A percentile compares a stretch with the other conserved stretches of the same genome.
These are phyloP conservation scores for Protomyces inundatus DNA, from an alignment of 1,139 yeast genomes.

Conservation along the genomic window DNA sequence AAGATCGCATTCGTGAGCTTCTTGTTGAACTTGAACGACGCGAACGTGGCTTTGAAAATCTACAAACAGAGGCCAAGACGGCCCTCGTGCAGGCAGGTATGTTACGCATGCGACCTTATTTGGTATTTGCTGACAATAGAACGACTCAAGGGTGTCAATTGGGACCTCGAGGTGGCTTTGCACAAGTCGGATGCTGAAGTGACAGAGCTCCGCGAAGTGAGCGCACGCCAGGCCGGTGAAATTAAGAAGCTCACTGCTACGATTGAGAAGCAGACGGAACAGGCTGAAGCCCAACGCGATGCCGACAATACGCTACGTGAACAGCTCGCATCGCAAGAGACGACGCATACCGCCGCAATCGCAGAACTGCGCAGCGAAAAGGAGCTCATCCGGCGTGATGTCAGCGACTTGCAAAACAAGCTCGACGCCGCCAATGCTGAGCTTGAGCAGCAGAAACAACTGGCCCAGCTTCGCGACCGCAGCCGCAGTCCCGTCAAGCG, in stretches of 20 bases:
- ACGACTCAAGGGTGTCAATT: conserved; percentile 60
- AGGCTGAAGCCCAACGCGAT: background rate
- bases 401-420: background rate
- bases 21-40: conserved; percentile 46
- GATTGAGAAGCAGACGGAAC: conserved; percentile 2
- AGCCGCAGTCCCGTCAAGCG: conserved; percentile 16
- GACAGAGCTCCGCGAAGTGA: conserved; percentile 29
- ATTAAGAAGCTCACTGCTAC: background rate
- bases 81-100: conserved; percentile 42
- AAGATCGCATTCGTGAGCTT: conserved; percentile 44
- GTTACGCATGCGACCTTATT: background rate
- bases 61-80: conserved; percentile 39
- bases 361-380: conserved; percentile 3
- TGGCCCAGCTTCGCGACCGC: background rate
- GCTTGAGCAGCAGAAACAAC: conserved; percentile 4
- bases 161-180: conserved; percentile 67
- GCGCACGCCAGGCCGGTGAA: background rate
- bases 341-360: background rate
- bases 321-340: background rate
- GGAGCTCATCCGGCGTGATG: conserved; percentile 4
- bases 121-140: conserved; percentile 35
- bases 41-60: conserved; percentile 40
- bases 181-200: conserved; percentile 45
- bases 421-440: conserved; percentile 7
- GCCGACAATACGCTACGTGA: background rate